Evolutionary conservation across 106 monocot species (phyloP).

Genomic region (Dioscorea zingiberensis): DNA sequence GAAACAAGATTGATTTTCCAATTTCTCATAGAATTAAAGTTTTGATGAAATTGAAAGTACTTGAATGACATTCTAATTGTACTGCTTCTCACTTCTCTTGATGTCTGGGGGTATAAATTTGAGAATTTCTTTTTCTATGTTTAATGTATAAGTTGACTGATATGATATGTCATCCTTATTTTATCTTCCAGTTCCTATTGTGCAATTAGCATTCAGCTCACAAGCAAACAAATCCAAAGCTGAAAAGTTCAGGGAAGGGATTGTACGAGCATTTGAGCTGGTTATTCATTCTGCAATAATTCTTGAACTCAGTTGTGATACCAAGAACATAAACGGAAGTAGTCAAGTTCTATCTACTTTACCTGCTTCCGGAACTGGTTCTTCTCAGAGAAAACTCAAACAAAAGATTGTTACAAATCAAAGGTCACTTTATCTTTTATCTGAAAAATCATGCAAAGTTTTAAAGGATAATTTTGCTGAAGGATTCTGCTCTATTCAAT

Average conservation of each 20-base stretch:
- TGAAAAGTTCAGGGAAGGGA: constrained; percentile 79
- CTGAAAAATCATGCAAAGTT: constrained; percentile 25
- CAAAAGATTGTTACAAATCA: constrained; percentile 22
- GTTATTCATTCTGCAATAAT: constrained; percentile 55
- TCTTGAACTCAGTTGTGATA: constrained; percentile 72
- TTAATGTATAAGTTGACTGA: too few relatives aligned
- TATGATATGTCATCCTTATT: background rate
- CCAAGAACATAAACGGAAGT: constrained; percentile 19
- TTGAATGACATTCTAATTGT: too few relatives aligned
- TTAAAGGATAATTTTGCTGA: constrained; percentile 11
- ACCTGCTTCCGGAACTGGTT: constrained; percentile 16
- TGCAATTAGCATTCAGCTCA: constrained; percentile 64
- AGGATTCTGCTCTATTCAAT: constrained; percentile 27
- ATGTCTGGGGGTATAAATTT: too few relatives aligned
- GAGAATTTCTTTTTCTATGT: too few relatives aligned
- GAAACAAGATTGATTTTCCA: too few relatives aligned
- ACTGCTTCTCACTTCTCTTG: too few relatives aligned
- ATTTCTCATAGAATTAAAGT: too few relatives aligned
- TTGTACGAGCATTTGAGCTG: constrained; percentile 76
- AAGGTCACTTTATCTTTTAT: constrained; percentile 5
- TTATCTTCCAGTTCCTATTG: constrained; percentile 53
- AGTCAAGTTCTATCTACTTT: constrained; percentile 11
- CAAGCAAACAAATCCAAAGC: constrained; percentile 63
- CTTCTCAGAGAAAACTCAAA: constrained; percentile 28
- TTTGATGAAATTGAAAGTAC: too few relatives aligned